Percentiles rank a stretch among this genome's conserved stretches.
phyloP scores from a whole-genome alignment of 2,329 filamentous ascomycete species.

The Coniella lustricola region DNA sequence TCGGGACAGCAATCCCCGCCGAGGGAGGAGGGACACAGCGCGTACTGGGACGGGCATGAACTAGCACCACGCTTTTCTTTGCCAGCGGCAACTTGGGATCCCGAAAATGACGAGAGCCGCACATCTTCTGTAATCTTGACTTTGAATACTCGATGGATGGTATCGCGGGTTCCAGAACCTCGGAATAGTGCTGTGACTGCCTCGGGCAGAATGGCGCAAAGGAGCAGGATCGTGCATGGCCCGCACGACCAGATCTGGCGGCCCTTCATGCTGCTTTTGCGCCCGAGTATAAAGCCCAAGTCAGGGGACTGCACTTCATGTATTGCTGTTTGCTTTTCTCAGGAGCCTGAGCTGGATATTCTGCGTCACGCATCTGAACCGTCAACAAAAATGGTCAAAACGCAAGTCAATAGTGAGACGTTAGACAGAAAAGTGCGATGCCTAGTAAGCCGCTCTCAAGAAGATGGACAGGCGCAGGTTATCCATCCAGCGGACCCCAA shows the following conservation, averaged over 20 bases:
- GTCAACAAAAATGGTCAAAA: no score
- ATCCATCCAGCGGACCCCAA: no score
- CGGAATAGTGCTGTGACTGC: conserved; percentile 21
- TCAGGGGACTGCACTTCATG: no score
- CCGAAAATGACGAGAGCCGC: not conserved
- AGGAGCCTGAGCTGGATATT: no score
- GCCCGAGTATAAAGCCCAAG: no score
- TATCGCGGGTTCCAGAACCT: conserved; percentile 19
- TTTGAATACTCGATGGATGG: conserved; percentile 21
- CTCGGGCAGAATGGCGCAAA: conserved; percentile 19
- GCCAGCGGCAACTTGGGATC: not conserved
- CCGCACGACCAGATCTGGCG: conserved; percentile 22
- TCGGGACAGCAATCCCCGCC: conserved; percentile 42
- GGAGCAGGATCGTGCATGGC: conserved; percentile 20
- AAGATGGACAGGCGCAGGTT: no score
- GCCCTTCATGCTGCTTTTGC: conserved; percentile 3
- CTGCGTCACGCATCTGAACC: no score
- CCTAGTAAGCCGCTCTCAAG: no score
- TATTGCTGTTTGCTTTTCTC: no score
- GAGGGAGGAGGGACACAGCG: conserved; percentile 31
- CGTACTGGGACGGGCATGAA: conserved; percentile 19
- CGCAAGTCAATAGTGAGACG: no score
- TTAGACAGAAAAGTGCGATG: no score
- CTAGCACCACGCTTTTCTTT: conserved; percentile 9
- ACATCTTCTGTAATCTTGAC: conserved; percentile 17